Evolutionary conservation across 179 eudicot species (phyloP).

Genomic region (Camellia oleifera): DNA sequence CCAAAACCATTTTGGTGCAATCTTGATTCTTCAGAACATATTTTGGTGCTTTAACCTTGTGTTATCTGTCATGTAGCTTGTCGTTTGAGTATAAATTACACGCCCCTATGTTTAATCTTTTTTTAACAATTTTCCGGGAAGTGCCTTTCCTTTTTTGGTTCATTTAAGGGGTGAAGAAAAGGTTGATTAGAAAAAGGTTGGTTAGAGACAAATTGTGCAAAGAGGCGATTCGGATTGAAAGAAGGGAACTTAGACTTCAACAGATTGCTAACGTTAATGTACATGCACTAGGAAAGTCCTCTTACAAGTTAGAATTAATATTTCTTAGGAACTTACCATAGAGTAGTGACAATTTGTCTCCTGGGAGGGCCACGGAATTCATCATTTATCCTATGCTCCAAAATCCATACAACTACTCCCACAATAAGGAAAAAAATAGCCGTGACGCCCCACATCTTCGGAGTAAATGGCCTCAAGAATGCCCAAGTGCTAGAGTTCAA

Average conservation of each 20-base stretch:
- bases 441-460: slow-evolving; percentile 61
- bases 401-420: slow-evolving; percentile 70
- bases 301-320: neutral
- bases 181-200: neutral
- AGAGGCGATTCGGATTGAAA: neutral
- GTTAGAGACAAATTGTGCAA: too few relatives aligned
- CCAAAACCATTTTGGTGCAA: too few relatives aligned
- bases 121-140: neutral
- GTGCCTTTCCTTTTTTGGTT: too few relatives aligned
- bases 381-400: slow-evolving; percentile 73
- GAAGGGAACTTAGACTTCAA: slow-evolving; percentile 8
- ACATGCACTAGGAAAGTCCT: neutral
- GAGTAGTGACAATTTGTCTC: slow-evolving; percentile 50
- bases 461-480: slow-evolving; percentile 62
- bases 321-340: slow-evolving; percentile 46
- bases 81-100: neutral
- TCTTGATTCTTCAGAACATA: neutral
- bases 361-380: slow-evolving; percentile 85
- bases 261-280: neutral
- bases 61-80: neutral
- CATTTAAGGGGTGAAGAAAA: too few relatives aligned
- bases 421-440: slow-evolving; percentile 48
- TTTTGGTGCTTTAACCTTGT: neutral
- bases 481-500: slow-evolving; percentile 52
- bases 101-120: neutral